Conservation (phyloP, 1,284 basidiomycete species). For the Meira nashicola region DNA sequence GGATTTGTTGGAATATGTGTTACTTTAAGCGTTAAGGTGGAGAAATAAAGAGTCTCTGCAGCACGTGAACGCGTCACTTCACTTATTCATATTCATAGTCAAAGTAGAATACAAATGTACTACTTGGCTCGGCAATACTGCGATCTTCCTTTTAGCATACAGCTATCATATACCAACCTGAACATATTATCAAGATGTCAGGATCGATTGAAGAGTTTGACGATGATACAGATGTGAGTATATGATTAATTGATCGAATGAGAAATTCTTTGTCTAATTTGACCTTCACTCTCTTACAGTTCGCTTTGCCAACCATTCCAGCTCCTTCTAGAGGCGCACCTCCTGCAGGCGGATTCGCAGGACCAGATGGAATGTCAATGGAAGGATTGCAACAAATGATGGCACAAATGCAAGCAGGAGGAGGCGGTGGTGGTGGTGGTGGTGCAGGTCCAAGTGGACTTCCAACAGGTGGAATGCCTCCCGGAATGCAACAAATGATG, state of each 20-base stretch:
- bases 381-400: slow-evolving; percentile 45
- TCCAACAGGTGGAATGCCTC: slow-evolving; percentile 11
- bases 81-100: no score
- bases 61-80: no score
- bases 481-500: neutral
- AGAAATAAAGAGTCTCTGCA: no score
- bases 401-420: slow-evolving; percentile 28
- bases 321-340: slow-evolving; percentile 22
- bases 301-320: slow-evolving; percentile 37
- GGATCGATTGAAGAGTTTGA: slow-evolving; percentile 47
- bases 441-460: slow-evolving; percentile 11
- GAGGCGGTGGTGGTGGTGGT: slow-evolving; percentile 15
- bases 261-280: no score
- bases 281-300: slow-evolving; percentile 16
- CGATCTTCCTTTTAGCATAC: neutral
- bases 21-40: no score
- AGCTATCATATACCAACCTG: neutral
- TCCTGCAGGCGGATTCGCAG: neutral
- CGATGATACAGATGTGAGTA: slow-evolving; percentile 51
- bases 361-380: slow-evolving; percentile 20
- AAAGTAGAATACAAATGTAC: no score
- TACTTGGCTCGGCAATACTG: no score
- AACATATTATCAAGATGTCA: slow-evolving; percentile 10
- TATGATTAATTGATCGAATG: neutral
- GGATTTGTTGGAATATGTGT: no score